Evolutionary conservation across 1,284 basidiomycete species (phyloP).

Genomic region (Melampsora americana): DNA sequence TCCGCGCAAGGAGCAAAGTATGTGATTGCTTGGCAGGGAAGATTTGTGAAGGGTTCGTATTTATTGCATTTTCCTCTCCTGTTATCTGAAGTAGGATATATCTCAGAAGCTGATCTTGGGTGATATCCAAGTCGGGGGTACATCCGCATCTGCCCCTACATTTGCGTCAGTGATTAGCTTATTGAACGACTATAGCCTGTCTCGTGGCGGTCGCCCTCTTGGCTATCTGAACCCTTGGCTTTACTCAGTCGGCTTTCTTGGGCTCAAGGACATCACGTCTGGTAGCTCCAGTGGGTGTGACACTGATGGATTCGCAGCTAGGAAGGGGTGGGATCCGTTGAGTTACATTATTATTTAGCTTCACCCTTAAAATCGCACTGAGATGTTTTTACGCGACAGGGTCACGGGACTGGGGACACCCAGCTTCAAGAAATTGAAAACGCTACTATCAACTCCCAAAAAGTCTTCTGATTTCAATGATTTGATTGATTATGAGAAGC

Average conservation of each 20-base stretch:
- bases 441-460: background rate
- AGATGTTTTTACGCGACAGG: background rate
- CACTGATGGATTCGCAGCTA: constrained; percentile 23
- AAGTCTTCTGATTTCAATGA: too few species aligned
- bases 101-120: background rate
- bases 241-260: constrained; percentile 54
- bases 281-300: constrained; percentile 54
- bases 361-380: background rate
- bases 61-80: too few species aligned
- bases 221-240: constrained; percentile 61
- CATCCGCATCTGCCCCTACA: constrained; percentile 61
- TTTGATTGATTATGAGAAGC: too few species aligned
- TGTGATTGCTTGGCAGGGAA: constrained; percentile 44
- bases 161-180: constrained; percentile 60
- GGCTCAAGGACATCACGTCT: constrained; percentile 59
- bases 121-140: constrained; percentile 57
- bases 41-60: constrained; percentile 41
- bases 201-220: constrained; percentile 56
- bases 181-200: constrained; percentile 62
- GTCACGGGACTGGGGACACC: constrained; percentile 43
- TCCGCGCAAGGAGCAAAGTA: constrained; percentile 51
- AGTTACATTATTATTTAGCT: background rate
- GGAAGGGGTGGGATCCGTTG: constrained; percentile 42
- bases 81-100: background rate
- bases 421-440: constrained; percentile 28